phyloP scores from a whole-genome alignment of 2,329 filamentous ascomycete species.

The Verticillium albo-atrum region DNA sequence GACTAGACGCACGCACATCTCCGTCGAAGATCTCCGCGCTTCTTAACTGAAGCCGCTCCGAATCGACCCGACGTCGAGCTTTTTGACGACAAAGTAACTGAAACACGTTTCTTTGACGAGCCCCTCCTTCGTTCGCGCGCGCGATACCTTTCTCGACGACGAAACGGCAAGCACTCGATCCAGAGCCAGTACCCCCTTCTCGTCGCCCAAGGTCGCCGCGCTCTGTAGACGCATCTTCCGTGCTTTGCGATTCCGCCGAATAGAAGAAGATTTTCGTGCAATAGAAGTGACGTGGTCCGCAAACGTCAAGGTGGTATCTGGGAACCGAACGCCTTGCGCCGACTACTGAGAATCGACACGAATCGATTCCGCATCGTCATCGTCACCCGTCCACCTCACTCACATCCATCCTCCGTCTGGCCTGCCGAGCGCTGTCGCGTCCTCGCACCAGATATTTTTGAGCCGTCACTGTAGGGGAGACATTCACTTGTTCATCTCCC shows the following conservation, averaged over 20 bases:
- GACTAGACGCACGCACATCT: not conserved
- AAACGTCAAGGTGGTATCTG: not conserved
- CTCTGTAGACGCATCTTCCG: conserved; percentile 10
- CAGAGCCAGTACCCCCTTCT: conserved; percentile 4
- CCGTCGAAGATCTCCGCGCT: not conserved
- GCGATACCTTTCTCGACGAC: conserved; percentile 11
- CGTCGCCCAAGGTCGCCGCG: conserved; percentile 9
- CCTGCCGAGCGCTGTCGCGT: not conserved
- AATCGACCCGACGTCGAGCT: not conserved
- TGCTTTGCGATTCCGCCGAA: conserved; percentile 9
- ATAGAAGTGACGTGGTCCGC: not conserved
- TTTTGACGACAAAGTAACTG: conserved; percentile 29
- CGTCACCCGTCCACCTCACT: too few species aligned
- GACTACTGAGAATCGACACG: not conserved
- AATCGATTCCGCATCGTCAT: not conserved
- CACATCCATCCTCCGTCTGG: not conserved
- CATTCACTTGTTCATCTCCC: conserved; percentile 99
- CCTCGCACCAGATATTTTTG: conserved; percentile 11
- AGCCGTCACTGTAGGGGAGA: conserved; percentile 66
- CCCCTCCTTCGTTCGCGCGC: conserved; percentile 11
- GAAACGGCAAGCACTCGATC: conserved; percentile 6
- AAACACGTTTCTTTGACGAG: conserved; percentile 29
- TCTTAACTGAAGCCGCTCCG: conserved; percentile 1
- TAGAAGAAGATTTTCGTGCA: conserved; percentile 9
- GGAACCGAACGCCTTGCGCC: not conserved